These are phyloP conservation scores for Boletus barrowsii DNA, from an alignment of 768 basidiomycete species.

Conservation along the genomic window DNA sequence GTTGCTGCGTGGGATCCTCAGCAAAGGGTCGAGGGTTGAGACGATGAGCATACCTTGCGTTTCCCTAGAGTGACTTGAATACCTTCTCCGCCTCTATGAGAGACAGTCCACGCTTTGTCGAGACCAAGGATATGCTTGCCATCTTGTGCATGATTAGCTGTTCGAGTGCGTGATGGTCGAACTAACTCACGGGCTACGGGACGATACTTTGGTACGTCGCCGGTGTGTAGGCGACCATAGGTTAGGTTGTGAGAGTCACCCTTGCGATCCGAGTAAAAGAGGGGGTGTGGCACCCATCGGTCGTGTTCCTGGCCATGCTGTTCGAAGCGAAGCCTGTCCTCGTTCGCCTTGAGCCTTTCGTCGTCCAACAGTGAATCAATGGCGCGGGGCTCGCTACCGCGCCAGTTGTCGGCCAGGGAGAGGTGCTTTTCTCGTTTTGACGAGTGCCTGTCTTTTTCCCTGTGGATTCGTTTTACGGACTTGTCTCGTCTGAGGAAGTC, in stretches of 20 bases:
- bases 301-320: conserved; percentile 18
- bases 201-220: conserved; percentile 66
- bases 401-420: conserved; percentile 27
- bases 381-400: conserved; percentile 11
- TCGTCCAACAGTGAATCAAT: conserved; percentile 23
- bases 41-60: conserved; percentile 38
- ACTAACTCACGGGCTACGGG: conserved; percentile 51
- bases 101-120: conserved; percentile 44
- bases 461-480: conserved; percentile 20
- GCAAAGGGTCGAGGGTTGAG: conserved; percentile 1
- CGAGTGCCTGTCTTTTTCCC: conserved; percentile 29
- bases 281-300: conserved; percentile 27
- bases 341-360: conserved; percentile 32
- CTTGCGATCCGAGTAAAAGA: conserved; percentile 63
- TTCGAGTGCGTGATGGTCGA: conserved; percentile 18
- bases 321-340: conserved; percentile 31
- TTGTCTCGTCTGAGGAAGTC: conserved; percentile 20
- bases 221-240: conserved; percentile 61
- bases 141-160: conserved; percentile 48
- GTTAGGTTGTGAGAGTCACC: conserved; percentile 65
- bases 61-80: conserved; percentile 52
- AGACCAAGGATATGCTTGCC: conserved; percentile 62
- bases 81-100: conserved; percentile 55
- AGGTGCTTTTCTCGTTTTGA: conserved; percentile 31
- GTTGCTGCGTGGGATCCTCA: conserved; percentile 33